A percentile compares a stretch with the other conserved stretches of the same genome.
Conservation (phyloP, 345 rosid genomes). For the Gossypium thurberi region DNA sequence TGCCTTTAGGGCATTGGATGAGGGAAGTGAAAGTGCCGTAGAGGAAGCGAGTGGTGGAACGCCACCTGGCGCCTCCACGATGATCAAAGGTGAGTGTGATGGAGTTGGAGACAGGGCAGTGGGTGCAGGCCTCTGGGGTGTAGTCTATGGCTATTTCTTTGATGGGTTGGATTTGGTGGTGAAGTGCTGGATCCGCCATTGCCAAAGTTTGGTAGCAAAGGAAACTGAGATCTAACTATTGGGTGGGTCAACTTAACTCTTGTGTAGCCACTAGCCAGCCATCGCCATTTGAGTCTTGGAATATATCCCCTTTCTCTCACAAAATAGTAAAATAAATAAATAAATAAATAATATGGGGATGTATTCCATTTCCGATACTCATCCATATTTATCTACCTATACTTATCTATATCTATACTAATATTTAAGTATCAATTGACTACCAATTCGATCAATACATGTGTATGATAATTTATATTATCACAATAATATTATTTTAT, state of each 20-base stretch:
- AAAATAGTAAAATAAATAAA: no score
- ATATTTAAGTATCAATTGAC: no score
- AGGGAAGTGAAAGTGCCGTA: conserved; percentile 52
- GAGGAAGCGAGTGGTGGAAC: conserved; percentile 49
- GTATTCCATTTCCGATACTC: no score
- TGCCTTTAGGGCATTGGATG: conserved; percentile 45
- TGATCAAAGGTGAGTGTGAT: conserved; percentile 48
- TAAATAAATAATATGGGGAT: not conserved
- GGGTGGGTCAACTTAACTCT: not conserved
- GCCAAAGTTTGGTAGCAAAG: not conserved
- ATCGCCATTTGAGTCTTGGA: not conserved
- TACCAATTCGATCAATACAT: no score
- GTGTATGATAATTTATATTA: no score
- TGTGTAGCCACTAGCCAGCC: not conserved
- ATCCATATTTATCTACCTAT: no score
- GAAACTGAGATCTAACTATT: not conserved
- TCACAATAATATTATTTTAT: no score
- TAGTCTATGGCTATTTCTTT: conserved; percentile 52
- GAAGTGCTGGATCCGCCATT: conserved; percentile 47
- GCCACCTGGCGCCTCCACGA: conserved; percentile 62
- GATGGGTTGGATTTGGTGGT: conserved; percentile 37
- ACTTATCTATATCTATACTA: no score
- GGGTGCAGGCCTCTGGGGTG: conserved; percentile 52
- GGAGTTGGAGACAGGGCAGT: conserved; percentile 41
- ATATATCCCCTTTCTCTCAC: not conserved